Evolutionary conservation across 768 basidiomycete species (phyloP).

Genomic region (Exidia glandulosa): DNA sequence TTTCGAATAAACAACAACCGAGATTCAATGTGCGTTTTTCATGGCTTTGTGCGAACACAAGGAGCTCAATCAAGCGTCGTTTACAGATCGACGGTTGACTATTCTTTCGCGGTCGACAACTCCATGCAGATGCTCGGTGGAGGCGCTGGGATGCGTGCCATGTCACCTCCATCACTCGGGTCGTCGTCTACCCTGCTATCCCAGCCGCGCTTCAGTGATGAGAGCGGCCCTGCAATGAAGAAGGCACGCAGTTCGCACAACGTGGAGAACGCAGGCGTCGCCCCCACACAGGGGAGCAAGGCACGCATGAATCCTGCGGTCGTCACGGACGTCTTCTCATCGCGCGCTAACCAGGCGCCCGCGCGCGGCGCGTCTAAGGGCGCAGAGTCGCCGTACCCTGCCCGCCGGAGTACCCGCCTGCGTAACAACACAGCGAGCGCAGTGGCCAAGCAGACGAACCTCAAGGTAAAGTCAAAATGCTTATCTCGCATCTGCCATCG

Average conservation of each 20-base stretch:
- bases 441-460: slow-evolving; percentile 36
- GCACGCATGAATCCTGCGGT: not conserved
- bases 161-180: not conserved
- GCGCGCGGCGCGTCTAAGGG: slow-evolving; percentile 48
- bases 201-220: slow-evolving; percentile 36
- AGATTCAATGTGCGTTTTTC: slow-evolving; percentile 48
- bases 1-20: slow-evolving; percentile 48
- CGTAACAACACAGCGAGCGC: slow-evolving; percentile 34
- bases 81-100: slow-evolving; percentile 47
- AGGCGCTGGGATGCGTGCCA: slow-evolving; percentile 22
- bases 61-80: slow-evolving; percentile 8
- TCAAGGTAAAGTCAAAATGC: slow-evolving; percentile 37
- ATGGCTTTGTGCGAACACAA: slow-evolving; percentile 2
- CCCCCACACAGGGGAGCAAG: slow-evolving; percentile 1
- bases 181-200: slow-evolving; percentile 22
- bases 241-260: slow-evolving; percentile 42
- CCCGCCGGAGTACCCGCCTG: slow-evolving; percentile 66
- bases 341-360: slow-evolving; percentile 76
- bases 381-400: slow-evolving; percentile 33
- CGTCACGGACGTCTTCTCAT: slow-evolving; percentile 26
- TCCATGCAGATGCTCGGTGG: slow-evolving; percentile 28
- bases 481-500: not conserved
- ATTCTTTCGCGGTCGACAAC: slow-evolving; percentile 40
- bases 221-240: slow-evolving; percentile 68
- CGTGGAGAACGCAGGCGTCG: slow-evolving; percentile 4